These are phyloP conservation scores for Phaffomyces antillensis DNA, from an alignment of 805 yeast genomes.

Conservation along the genomic window DNA sequence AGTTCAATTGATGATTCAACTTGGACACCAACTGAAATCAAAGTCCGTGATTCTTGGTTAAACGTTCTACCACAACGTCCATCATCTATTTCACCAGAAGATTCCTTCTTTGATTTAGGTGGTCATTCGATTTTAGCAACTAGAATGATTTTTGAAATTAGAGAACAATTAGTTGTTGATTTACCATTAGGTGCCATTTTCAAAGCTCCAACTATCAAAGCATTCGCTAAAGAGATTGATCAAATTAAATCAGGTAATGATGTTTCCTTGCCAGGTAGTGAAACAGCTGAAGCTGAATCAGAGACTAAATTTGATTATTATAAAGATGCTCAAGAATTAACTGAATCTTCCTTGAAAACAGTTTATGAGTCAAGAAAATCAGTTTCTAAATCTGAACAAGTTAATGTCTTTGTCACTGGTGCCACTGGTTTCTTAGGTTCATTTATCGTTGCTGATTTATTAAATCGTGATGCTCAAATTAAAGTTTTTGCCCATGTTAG, in stretches of 20 bases:
- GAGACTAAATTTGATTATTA: slow-evolving; percentile 42
- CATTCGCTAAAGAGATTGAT: slow-evolving; percentile 69
- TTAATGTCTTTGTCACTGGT: slow-evolving; percentile 85
- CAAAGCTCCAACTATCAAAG: slow-evolving; percentile 78
- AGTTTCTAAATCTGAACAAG: slow-evolving; percentile 28
- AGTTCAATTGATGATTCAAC: slow-evolving; percentile 39
- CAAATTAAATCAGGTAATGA: slow-evolving; percentile 44
- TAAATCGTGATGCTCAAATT: slow-evolving; percentile 48
- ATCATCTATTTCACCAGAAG: slow-evolving; percentile 64
- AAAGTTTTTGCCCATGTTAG: slow-evolving; percentile 86
- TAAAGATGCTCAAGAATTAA: slow-evolving; percentile 61
- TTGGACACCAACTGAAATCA: slow-evolving; percentile 58
- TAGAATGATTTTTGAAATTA: slow-evolving; percentile 87
- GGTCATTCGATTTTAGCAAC: slow-evolving; percentile 98
- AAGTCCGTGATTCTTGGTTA: slow-evolving; percentile 79
- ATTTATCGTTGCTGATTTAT: slow-evolving; percentile 71
- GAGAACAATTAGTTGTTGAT: slow-evolving; percentile 71
- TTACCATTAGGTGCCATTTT: slow-evolving; percentile 87
- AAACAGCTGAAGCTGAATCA: slow-evolving; percentile 23
- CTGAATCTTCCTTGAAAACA: slow-evolving; percentile 32
- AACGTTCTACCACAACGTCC: slow-evolving; percentile 81
- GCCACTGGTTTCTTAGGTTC: slow-evolving; percentile 96
- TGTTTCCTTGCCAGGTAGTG: slow-evolving; percentile 33
- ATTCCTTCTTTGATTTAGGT: slow-evolving; percentile 94
- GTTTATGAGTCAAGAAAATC: slow-evolving; percentile 39